Percentiles rank a stretch among this genome's conserved stretches.
Evolutionary conservation across 1,284 basidiomycete genomes (phyloP).

Genomic region (Moesziomyces aphidis): DNA sequence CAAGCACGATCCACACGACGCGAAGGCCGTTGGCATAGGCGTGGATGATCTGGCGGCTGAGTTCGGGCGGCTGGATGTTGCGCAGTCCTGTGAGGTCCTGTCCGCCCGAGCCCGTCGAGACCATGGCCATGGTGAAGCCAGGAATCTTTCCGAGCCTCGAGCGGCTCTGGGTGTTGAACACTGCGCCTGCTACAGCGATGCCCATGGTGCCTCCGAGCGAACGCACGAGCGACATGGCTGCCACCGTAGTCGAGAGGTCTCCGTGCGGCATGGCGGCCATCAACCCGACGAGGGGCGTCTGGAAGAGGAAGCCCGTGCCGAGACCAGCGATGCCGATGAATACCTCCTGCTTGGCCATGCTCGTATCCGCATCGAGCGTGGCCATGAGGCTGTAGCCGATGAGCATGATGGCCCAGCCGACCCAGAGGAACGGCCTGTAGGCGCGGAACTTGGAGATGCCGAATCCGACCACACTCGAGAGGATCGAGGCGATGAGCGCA

Average conservation of each 20-base stretch:
- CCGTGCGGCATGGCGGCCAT: slow-evolving; percentile 57
- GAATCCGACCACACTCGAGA: slow-evolving; percentile 75
- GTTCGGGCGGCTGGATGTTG: slow-evolving; percentile 61
- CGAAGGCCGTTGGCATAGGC: slow-evolving; percentile 78
- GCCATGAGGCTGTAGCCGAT: slow-evolving; percentile 56
- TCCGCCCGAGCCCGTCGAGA: slow-evolving; percentile 22
- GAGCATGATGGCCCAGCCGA: slow-evolving; percentile 55
- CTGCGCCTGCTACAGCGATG: slow-evolving; percentile 53
- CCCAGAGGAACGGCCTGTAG: slow-evolving; percentile 77
- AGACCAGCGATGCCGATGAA: slow-evolving; percentile 55
- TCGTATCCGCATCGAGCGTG: slow-evolving; percentile 34
- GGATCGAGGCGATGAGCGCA: slow-evolving; percentile 75
- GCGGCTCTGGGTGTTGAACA: slow-evolving; percentile 54
- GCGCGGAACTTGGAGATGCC: slow-evolving; percentile 74
- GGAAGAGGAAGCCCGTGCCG: slow-evolving; percentile 60
- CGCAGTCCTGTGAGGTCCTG: slow-evolving; percentile 42
- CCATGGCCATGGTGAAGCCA: slow-evolving; percentile 21
- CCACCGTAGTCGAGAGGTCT: slow-evolving; percentile 48
- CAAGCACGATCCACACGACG: slow-evolving; percentile 77
- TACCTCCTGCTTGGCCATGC: slow-evolving; percentile 34
- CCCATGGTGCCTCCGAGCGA: slow-evolving; percentile 56
- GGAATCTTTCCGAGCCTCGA: slow-evolving; percentile 22
- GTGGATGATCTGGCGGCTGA: slow-evolving; percentile 73
- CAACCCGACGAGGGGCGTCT: slow-evolving; percentile 58
- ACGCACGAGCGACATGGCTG: slow-evolving; percentile 50